A percentile compares a stretch with the other conserved stretches of the same genome.
Conservation (phyloP, 2,329 filamentous ascomycete species). For the Fusarium oligoseptatum region DNA sequence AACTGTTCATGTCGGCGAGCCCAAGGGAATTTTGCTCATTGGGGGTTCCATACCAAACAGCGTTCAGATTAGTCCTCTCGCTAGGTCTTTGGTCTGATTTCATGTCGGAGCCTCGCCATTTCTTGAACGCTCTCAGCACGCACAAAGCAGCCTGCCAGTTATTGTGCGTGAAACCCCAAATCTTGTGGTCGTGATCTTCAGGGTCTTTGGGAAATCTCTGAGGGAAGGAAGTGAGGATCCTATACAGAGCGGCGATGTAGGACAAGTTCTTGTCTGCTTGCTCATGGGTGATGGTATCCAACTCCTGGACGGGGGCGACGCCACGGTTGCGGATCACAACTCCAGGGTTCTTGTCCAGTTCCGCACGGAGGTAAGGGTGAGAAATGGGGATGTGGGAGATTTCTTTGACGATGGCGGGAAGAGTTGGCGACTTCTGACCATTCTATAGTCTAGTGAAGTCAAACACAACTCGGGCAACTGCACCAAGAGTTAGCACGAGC, state of each 20-base stretch:
- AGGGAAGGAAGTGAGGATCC: background rate
- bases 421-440: background rate
- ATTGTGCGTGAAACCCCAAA: background rate
- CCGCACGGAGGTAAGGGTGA: background rate
- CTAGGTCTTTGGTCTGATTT: background rate
- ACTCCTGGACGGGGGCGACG: background rate
- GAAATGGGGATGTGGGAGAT: accelerated
- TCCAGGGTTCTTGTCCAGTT: background rate
- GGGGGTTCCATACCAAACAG: background rate
- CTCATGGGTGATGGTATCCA: background rate
- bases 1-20: background rate
- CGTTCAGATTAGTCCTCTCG: background rate
- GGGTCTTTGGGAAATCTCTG: background rate
- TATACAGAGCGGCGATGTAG: background rate
- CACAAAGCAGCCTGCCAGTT: background rate
- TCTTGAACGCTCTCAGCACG: background rate
- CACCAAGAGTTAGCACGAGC: background rate
- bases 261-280: background rate
- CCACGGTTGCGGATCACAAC: background rate
- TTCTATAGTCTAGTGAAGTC: background rate
- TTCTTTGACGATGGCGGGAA: background rate
- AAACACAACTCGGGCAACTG: background rate
- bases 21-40: background rate
- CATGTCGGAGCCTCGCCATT: background rate
- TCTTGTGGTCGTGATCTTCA: background rate